These are phyloP conservation scores for Carallia pectinifolia DNA, from an alignment of 345 rosid genomes.

Conservation along the genomic window DNA sequence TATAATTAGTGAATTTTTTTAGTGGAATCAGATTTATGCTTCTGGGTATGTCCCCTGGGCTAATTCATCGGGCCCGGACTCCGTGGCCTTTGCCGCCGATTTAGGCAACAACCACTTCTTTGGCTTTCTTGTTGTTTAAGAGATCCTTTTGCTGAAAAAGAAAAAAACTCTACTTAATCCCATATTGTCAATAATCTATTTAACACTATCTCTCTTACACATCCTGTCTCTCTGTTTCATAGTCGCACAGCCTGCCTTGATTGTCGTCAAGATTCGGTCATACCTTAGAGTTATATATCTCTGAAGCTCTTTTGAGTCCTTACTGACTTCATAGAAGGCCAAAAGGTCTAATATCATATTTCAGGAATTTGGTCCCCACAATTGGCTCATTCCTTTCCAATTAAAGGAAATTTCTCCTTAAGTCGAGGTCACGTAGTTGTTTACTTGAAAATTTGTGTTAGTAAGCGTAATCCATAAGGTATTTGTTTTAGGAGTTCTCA, in stretches of 20 bases:
- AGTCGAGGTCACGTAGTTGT: conserved; percentile 31
- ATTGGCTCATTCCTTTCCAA: conserved; percentile 41
- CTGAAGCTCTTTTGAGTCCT: conserved; percentile 41
- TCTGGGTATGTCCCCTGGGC: conserved; percentile 56
- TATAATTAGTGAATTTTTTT: conserved; percentile 45
- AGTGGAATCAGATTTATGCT: conserved; percentile 15
- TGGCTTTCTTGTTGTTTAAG: conserved; percentile 47
- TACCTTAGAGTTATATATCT: conserved; percentile 36
- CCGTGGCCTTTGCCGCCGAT: conserved; percentile 62
- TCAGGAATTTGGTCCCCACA: conserved; percentile 62
- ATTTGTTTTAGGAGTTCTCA: conserved; percentile 24
- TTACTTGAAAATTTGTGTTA: conserved; percentile 33
- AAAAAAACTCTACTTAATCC: conserved; percentile 5
- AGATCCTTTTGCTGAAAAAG: conserved; percentile 45
- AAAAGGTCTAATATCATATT: conserved; percentile 36
- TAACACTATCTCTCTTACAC: conserved; percentile 1
- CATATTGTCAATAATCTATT: too few relatives aligned
- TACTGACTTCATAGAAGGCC: conserved; percentile 37
- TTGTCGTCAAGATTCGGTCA: conserved; percentile 60
- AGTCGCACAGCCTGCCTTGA: conserved; percentile 42
- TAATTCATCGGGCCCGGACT: conserved; percentile 47
- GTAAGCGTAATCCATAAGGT: conserved; percentile 12
- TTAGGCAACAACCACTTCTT: conserved; percentile 50
- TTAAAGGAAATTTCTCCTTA: conserved; percentile 33
- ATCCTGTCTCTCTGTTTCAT: conserved; percentile 17